These are phyloP conservation scores for Skeletonema costatum DNA, from an alignment of 108 stramenopile genomes.

Conservation along the genomic window DNA sequence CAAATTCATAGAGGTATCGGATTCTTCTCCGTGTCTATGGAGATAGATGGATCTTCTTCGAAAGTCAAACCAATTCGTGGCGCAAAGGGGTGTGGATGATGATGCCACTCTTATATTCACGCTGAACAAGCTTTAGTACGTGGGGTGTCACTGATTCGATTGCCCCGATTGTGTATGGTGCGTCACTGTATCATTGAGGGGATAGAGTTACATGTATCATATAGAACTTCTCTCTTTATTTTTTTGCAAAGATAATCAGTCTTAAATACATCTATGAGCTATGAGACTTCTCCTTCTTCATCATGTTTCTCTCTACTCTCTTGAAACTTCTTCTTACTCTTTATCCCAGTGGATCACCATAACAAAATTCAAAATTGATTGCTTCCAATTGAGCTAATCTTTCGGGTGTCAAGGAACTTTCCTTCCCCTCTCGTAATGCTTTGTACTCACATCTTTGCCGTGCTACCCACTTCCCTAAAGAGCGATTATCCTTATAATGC, in stretches of 20 bases:
- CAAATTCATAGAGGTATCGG: neutral
- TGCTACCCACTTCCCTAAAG: conserved; percentile 70
- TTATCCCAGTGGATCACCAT: no score
- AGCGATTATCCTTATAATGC: conserved; percentile 51
- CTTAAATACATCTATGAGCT: no score
- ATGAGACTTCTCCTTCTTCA: no score
- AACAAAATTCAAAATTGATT: conserved; percentile 49
- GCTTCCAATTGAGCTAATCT: conserved; percentile 37
- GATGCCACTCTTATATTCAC: neutral
- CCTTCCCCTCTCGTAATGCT: conserved; percentile 36
- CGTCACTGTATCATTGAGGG: neutral
- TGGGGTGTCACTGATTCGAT: neutral
- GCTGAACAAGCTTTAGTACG: neutral
- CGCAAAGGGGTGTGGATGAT: neutral
- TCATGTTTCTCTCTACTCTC: no score
- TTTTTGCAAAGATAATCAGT: no score
- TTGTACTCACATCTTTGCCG: conserved; percentile 47
- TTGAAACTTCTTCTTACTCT: no score
- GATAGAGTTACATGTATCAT: neutral
- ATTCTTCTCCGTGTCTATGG: neutral
- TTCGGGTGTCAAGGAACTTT: conserved; percentile 53
- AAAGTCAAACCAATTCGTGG: neutral
- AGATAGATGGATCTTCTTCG: neutral
- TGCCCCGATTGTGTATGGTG: neutral
- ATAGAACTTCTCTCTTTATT: no score